Evolutionary conservation across 768 basidiomycete genomes (phyloP), one percentile per base, ranked within the genome.

Genomic region (Megacollybia marginata): DNA sequence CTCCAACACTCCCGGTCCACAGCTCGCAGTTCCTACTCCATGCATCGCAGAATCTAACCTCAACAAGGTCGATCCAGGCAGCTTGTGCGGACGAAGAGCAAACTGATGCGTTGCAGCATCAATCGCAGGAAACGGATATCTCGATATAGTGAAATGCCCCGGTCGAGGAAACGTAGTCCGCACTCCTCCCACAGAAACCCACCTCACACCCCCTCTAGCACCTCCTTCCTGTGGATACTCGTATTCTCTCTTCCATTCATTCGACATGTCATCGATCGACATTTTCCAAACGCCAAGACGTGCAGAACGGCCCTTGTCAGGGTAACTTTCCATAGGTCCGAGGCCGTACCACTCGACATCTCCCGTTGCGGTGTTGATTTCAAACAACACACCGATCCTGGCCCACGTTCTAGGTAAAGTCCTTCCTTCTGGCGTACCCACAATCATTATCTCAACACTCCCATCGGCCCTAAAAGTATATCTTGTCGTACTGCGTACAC

Each of bases 151-250:
- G 42, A 52, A 52, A n/a, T 48, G 38, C 10, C 48, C 48, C 11
- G 42, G 33, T 5, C 16, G 32, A 13, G 48, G 42, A 20, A 52
- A 52, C n/a, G 16, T 44, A 9, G 48, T 43, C 35, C 49, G 48
- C n/a, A 52, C 16, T 7, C 33, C 28, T 40, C 48, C 43, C 16
- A 48, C 18, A 13, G 42, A 33, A 23, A 49, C 52, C 52, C 52
- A 52, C 12, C 52, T 23, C 32, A 52, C 66, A 67, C 48, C 73
- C 71, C 6, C 54, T 52, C 9, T 65, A 68, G 54, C 74, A 69
- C 55, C 54, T 56, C 42, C 58, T 71, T 33, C 71, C 70, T 9
- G 57, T 59, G 34, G 69, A 69, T 16, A 61, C 72, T 47, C 59
- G 69, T 44, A 54, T 47, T 33, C 65, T 62, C 56, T 75, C 72